Percentiles rank a stretch among this genome's conserved stretches.
These are phyloP conservation scores for Ceratocystis alfenasii DNA, from an alignment of 2,329 filamentous ascomycete species.

Conservation along the genomic window DNA sequence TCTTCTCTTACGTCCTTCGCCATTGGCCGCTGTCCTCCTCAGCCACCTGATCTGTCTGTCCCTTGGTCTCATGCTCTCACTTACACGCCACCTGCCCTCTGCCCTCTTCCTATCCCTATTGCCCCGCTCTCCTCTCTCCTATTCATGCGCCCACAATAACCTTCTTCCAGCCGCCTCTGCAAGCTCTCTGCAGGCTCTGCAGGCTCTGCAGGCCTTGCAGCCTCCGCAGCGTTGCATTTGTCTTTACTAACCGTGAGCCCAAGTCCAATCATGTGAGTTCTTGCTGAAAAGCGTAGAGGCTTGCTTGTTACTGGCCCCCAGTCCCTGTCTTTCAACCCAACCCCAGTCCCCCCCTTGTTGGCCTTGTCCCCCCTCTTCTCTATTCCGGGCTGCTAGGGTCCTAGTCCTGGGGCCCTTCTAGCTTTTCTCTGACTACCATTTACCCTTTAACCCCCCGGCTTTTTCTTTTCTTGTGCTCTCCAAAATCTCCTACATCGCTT, in stretches of 20 bases:
- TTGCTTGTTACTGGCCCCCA: neutral
- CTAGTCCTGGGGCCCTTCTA: neutral
- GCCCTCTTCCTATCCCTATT: neutral
- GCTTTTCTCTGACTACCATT: neutral
- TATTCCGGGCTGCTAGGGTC: neutral
- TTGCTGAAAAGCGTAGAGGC: neutral
- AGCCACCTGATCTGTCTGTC: neutral
- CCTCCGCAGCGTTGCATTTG: neutral
- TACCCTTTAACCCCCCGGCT: neutral
- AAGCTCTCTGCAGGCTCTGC: neutral
- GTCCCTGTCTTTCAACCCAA: neutral
- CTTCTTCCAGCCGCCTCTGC: neutral
- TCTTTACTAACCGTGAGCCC: neutral
- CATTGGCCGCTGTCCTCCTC: neutral
- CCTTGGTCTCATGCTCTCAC: neutral
- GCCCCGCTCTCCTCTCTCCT: neutral
- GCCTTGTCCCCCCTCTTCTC: neutral
- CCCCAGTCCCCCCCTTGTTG: neutral
- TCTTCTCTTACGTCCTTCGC: neutral
- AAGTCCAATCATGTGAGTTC: neutral
- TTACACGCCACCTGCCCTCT: neutral
- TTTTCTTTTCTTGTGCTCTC: constrained; percentile 1
- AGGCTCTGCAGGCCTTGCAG: neutral
- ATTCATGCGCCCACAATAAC: neutral
- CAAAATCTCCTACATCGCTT: constrained; percentile 6